Evolutionary conservation across 2,329 filamentous ascomycete species (phyloP).

Genomic region (Stachybotrys echinatus): DNA sequence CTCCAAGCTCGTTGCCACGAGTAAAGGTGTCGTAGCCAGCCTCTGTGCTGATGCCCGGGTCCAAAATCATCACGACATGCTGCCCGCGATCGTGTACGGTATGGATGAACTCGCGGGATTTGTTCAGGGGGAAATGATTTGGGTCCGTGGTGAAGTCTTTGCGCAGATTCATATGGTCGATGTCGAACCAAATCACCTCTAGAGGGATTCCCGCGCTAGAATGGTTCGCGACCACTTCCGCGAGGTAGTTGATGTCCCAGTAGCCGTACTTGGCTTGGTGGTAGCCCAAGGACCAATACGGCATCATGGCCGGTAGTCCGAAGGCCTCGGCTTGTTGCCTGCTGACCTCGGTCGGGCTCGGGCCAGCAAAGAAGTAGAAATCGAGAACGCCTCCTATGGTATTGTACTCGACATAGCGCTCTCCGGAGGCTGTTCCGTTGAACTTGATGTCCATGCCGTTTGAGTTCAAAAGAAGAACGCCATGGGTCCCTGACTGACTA

Average conservation of each 20-base stretch:
- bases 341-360: conserved; percentile 49
- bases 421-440: conserved; percentile 42
- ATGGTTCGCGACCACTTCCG: conserved; percentile 63
- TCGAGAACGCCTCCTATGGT: conserved; percentile 71
- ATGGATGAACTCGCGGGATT: conserved; percentile 58
- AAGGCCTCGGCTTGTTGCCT: conserved; percentile 52
- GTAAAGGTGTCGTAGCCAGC: conserved; percentile 41
- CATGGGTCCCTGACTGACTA: conserved; percentile 49
- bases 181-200: conserved; percentile 41
- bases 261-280: conserved; percentile 61
- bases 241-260: conserved; percentile 55
- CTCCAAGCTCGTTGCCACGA: conserved; percentile 33
- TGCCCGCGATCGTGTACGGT: conserved; percentile 61
- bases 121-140: conserved; percentile 52
- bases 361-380: conserved; percentile 58
- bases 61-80: conserved; percentile 71
- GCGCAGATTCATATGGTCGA: conserved; percentile 22
- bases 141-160: conserved; percentile 54
- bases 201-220: conserved; percentile 58
- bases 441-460: conserved; percentile 74
- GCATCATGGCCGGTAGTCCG: conserved; percentile 53
- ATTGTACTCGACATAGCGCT: conserved; percentile 68
- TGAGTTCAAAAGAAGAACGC: conserved; percentile 65
- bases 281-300: conserved; percentile 55
- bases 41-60: conserved; percentile 53